A percentile compares a stretch with the other conserved stretches of the same genome.
Evolutionary conservation across 306 rosid genomes (phyloP).

Genomic region (Vigna unguiculata): DNA sequence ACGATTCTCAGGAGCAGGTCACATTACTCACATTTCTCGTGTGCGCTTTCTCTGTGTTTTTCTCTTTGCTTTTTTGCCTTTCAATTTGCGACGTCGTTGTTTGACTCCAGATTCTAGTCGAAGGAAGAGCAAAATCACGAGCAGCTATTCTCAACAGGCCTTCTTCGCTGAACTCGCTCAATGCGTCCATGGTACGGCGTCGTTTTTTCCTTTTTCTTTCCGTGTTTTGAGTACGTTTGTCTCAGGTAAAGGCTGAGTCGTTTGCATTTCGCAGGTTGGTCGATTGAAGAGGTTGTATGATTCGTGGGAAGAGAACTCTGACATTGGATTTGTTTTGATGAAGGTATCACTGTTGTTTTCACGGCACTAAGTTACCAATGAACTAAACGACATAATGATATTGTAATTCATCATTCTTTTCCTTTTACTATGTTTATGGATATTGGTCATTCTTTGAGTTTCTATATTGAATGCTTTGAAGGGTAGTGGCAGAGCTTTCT

Average conservation of each 20-base stretch:
- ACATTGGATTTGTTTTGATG: slow-evolving; percentile 88
- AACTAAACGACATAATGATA: slow-evolving; percentile 8
- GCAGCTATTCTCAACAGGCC: slow-evolving; percentile 84
- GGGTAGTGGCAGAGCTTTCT: slow-evolving; percentile 94
- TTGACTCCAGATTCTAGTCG: slow-evolving; percentile 71
- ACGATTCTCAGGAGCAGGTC: slow-evolving; percentile 64
- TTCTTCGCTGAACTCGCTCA: slow-evolving; percentile 71
- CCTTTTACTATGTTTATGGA: slow-evolving; percentile 5
- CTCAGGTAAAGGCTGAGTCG: slow-evolving; percentile 27
- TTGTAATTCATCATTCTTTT: background rate
- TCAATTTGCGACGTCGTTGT: background rate
- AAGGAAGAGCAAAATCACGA: slow-evolving; percentile 88
- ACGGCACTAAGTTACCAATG: background rate
- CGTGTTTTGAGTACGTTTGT: slow-evolving; percentile 18
- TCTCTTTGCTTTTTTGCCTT: background rate
- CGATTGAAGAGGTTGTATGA: slow-evolving; percentile 86
- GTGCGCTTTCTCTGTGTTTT: background rate
- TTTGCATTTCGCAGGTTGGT: slow-evolving; percentile 65
- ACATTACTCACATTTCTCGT: slow-evolving; percentile 31
- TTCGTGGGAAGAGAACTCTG: slow-evolving; percentile 94
- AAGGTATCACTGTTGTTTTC: slow-evolving; percentile 62
- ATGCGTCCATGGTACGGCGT: slow-evolving; percentile 60
- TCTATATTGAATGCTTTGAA: slow-evolving; percentile 53
- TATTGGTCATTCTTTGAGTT: slow-evolving; percentile 44
- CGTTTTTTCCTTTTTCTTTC: background rate